Conservation (phyloP, 1,284 basidiomycete genomes). For the Boletus smithii region DNA sequence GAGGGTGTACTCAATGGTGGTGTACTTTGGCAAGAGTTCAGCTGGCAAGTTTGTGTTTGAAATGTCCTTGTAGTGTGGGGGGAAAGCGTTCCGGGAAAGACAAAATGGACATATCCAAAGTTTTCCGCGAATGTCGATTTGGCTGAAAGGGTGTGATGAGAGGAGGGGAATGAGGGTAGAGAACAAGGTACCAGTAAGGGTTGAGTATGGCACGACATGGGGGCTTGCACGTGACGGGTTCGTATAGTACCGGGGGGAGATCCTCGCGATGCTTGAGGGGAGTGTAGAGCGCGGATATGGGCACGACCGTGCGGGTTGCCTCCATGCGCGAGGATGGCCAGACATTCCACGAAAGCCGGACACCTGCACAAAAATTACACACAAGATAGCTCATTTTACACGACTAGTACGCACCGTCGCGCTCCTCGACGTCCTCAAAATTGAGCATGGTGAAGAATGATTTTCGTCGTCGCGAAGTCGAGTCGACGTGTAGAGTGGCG, state of each 20-base stretch:
- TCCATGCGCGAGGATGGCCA: slow-evolving; percentile 98
- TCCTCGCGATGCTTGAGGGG: slow-evolving; percentile 95
- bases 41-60: slow-evolving; percentile 95
- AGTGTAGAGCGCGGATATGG: slow-evolving; percentile 96
- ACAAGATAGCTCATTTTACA: neutral
- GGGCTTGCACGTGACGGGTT: slow-evolving; percentile 97
- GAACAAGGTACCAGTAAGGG: slow-evolving; percentile 79
- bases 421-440: slow-evolving; percentile 62
- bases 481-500: slow-evolving; percentile 25
- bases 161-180: neutral
- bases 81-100: slow-evolving; percentile 93
- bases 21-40: slow-evolving; percentile 96
- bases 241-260: slow-evolving; percentile 94
- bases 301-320: slow-evolving; percentile 96
- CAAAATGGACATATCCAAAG: slow-evolving; percentile 99
- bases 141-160: slow-evolving; percentile 49
- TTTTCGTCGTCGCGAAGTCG: too few species aligned
- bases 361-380: slow-evolving; percentile 50
- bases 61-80: slow-evolving; percentile 99
- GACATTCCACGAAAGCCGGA: slow-evolving; percentile 95
- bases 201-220: slow-evolving; percentile 97
- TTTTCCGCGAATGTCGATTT: slow-evolving; percentile 97
- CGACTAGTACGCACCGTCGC: slow-evolving; percentile 54
- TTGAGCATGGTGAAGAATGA: too few species aligned
- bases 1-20: slow-evolving; percentile 98